phyloP scores from a whole-genome alignment of 2,329 filamentous ascomycete species.

The Aspergillus sp. region DNA sequence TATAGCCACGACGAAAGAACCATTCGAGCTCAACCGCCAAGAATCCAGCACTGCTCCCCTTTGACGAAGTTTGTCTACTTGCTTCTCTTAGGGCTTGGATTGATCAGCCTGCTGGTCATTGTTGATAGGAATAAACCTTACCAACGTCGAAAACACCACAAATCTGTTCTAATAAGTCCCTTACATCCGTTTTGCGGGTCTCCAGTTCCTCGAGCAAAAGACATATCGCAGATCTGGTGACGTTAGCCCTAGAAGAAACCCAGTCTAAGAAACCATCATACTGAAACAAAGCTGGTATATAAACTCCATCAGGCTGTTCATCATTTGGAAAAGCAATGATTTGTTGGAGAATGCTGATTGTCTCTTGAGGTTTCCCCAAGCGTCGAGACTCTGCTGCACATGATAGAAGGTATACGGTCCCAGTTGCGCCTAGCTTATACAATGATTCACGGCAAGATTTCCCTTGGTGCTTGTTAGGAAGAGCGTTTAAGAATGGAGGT shows the following conservation, averaged over 20 bases:
- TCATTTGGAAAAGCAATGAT: slow-evolving; percentile 55
- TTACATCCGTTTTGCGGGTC: slow-evolving; percentile 17
- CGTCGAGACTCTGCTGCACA: slow-evolving; percentile 74
- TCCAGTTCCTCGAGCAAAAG: slow-evolving; percentile 42
- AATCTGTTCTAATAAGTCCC: slow-evolving; percentile 42
- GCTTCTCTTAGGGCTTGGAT: slow-evolving; percentile 41
- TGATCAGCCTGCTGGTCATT: slow-evolving; percentile 29
- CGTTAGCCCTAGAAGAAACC: neutral
- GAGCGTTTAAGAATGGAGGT: neutral
- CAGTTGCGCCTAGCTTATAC: slow-evolving; percentile 47
- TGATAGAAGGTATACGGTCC: slow-evolving; percentile 67
- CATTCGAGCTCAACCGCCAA: slow-evolving; percentile 67
- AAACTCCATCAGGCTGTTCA: slow-evolving; percentile 43
- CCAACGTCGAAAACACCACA: slow-evolving; percentile 53
- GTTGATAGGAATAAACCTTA: slow-evolving; percentile 17
- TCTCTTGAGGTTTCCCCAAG: slow-evolving; percentile 56
- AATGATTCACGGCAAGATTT: slow-evolving; percentile 57
- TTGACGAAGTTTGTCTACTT: slow-evolving; percentile 33
- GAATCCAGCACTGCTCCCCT: slow-evolving; percentile 47
- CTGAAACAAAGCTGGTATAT: slow-evolving; percentile 61
- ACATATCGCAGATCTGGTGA: slow-evolving; percentile 31
- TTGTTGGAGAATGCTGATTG: slow-evolving; percentile 55
- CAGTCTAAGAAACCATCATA: slow-evolving; percentile 43
- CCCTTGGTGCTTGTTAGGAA: slow-evolving; percentile 47
- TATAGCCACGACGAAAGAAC: slow-evolving; percentile 81